These are phyloP conservation scores for Stagonosporopsis vannaccii DNA, from an alignment of 2,329 filamentous ascomycete species.

Conservation along the genomic window DNA sequence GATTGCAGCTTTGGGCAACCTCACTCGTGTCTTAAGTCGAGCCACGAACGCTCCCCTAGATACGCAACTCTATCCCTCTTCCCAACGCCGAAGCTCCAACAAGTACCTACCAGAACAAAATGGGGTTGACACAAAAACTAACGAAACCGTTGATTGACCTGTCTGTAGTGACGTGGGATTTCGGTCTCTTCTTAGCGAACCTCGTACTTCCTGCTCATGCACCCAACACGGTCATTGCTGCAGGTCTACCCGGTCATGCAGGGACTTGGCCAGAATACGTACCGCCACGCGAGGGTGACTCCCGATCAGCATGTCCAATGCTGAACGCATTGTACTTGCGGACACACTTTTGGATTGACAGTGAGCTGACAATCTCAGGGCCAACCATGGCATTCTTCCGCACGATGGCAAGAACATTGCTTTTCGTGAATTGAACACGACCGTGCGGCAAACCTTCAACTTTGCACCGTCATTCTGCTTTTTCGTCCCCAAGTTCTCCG, in stretches of 20 bases:
- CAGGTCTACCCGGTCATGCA: constrained; percentile 44
- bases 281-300: constrained; percentile 46
- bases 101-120: background rate
- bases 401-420: constrained; percentile 44
- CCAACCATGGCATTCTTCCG: constrained; percentile 45
- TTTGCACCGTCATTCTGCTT: constrained; percentile 43
- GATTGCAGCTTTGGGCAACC: background rate
- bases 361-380: constrained; percentile 20
- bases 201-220: constrained; percentile 48
- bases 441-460: constrained; percentile 40
- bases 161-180: constrained; percentile 51
- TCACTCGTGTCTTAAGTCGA: background rate
- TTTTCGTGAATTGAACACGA: constrained; percentile 36
- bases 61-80: background rate
- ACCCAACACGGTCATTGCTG: constrained; percentile 47
- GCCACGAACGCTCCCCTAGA: background rate
- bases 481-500: constrained; percentile 41
- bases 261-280: constrained; percentile 50
- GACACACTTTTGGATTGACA: no score
- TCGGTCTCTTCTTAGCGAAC: constrained; percentile 49
- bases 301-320: constrained; percentile 33
- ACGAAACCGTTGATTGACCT: constrained; percentile 44
- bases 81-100: background rate
- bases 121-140: constrained; percentile 25
- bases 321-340: constrained; percentile 33